Percentiles rank a stretch among this genome's conserved stretches.
phyloP scores from a whole-genome alignment of 805 yeast genomes.

The Cyberlindnera maritima region DNA sequence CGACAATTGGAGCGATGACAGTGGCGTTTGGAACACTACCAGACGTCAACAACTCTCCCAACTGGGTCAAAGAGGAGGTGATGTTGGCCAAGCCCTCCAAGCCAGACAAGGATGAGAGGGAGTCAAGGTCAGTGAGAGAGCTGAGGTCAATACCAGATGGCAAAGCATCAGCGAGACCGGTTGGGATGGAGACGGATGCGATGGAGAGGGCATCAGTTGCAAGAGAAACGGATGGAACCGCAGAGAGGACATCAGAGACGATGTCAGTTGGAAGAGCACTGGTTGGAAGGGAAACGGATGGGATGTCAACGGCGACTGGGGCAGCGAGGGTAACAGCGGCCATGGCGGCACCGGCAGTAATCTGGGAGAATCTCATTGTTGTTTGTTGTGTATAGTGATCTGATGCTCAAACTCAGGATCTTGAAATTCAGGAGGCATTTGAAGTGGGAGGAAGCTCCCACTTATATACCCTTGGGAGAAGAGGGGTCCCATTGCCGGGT shows the following conservation, averaged over 20 bases:
- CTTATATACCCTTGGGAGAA: no score
- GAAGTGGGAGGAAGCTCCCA: background rate
- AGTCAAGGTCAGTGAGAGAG: no score
- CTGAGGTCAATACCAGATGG: background rate
- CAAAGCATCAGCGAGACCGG: background rate
- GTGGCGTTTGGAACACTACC: background rate
- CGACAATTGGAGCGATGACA: background rate
- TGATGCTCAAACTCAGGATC: background rate
- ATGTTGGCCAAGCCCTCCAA: constrained; percentile 1
- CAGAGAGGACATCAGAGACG: no score
- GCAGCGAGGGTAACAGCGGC: background rate
- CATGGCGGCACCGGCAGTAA: background rate
- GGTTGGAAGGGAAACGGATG: background rate
- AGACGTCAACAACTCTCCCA: background rate
- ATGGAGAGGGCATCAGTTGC: background rate
- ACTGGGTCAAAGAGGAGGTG: constrained; percentile 1
- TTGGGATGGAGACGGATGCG: background rate
- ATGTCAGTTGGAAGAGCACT: no score
- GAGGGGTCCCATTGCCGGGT: no score
- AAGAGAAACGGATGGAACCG: no score
- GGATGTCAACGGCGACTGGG: background rate
- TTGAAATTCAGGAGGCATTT: background rate
- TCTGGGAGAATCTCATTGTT: background rate
- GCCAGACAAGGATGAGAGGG: background rate
- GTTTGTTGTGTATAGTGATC: background rate